phyloP scores from a whole-genome alignment of 2,329 filamentous ascomycete species.

The Rutstroemia sp. region DNA sequence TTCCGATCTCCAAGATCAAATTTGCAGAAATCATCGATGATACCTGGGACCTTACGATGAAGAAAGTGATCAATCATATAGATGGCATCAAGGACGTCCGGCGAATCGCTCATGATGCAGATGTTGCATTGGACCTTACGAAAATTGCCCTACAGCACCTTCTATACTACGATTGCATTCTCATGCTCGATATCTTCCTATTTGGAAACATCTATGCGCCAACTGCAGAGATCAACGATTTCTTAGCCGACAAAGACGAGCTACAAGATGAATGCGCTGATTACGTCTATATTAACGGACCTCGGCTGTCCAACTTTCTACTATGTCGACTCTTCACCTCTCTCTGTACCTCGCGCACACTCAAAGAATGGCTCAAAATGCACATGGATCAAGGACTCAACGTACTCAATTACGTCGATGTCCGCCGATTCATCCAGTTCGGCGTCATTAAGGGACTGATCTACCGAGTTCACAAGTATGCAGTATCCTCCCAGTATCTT shows the following conservation, averaged over 20 bases:
- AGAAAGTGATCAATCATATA: slow-evolving; percentile 75
- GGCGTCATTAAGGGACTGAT: slow-evolving; percentile 92
- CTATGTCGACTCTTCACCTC: slow-evolving; percentile 79
- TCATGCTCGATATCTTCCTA: slow-evolving; percentile 91
- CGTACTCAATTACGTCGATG: slow-evolving; percentile 70
- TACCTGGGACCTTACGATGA: slow-evolving; percentile 69
- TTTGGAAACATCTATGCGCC: slow-evolving; percentile 88
- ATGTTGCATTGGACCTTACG: slow-evolving; percentile 80
- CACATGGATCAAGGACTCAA: slow-evolving; percentile 60
- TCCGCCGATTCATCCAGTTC: slow-evolving; percentile 88
- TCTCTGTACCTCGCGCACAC: slow-evolving; percentile 74
- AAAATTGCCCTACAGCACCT: slow-evolving; percentile 83
- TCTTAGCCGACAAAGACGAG: slow-evolving; percentile 64
- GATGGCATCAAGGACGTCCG: slow-evolving; percentile 88
- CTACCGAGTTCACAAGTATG: slow-evolving; percentile 89
- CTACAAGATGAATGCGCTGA: slow-evolving; percentile 81
- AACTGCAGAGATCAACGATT: slow-evolving; percentile 68
- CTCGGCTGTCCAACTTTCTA: slow-evolving; percentile 46
- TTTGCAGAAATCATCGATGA: slow-evolving; percentile 56
- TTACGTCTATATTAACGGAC: slow-evolving; percentile 51
- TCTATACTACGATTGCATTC: slow-evolving; percentile 84
- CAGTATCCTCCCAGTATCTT: slow-evolving; percentile 60
- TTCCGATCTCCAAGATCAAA: slow-evolving; percentile 70
- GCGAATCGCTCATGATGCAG: slow-evolving; percentile 75
- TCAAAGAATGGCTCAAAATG: slow-evolving; percentile 78